These are phyloP conservation scores for Piper longum DNA, from an alignment of 164 flowering plant species.

Conservation along the genomic window DNA sequence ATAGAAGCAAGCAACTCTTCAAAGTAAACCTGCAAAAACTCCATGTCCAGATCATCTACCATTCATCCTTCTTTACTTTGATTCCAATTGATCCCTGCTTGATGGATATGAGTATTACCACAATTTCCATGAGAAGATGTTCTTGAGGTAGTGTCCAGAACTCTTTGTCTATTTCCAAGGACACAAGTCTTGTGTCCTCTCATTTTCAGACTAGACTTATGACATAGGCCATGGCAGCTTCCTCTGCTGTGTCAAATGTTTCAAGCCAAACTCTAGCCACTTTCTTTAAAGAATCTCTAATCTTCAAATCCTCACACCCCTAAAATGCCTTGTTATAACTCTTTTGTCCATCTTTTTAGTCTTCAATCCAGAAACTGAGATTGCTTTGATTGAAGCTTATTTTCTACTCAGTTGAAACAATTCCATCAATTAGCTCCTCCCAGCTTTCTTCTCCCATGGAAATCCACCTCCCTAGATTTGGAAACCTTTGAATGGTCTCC, in stretches of 20 bases:
- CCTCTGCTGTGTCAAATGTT: conserved; percentile 57
- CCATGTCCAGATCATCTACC: conserved; percentile 21
- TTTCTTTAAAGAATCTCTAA: conserved; percentile 54
- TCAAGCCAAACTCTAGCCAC: conserved; percentile 73
- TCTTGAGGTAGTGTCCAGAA: conserved; percentile 4
- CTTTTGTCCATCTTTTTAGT: conserved; percentile 4
- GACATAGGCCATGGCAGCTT: conserved; percentile 70
- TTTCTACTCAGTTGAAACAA: conserved; percentile 6
- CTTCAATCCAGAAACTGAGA: conserved; percentile 4
- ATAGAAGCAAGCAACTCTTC: conserved; percentile 45
- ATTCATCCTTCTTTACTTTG: neutral
- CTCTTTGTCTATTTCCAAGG: conserved; percentile 7
- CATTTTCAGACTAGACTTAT: conserved; percentile 61
- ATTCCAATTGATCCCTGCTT: neutral
- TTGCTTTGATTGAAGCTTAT: conserved; percentile 6
- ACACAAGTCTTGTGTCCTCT: conserved; percentile 51
- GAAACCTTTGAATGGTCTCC: conserved; percentile 37
- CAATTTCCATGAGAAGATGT: conserved; percentile 8
- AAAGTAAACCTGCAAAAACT: conserved; percentile 57
- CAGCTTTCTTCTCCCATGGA: conserved; percentile 67
- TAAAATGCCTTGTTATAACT: conserved; percentile 25
- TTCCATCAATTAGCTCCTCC: conserved; percentile 42
- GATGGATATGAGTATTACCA: neutral
- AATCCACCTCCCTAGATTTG: conserved; percentile 59
- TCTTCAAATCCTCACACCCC: conserved; percentile 74